Evolutionary conservation across 495 filamentous ascomycete species (phyloP).

Genomic region (Lophiotrema nucula): DNA sequence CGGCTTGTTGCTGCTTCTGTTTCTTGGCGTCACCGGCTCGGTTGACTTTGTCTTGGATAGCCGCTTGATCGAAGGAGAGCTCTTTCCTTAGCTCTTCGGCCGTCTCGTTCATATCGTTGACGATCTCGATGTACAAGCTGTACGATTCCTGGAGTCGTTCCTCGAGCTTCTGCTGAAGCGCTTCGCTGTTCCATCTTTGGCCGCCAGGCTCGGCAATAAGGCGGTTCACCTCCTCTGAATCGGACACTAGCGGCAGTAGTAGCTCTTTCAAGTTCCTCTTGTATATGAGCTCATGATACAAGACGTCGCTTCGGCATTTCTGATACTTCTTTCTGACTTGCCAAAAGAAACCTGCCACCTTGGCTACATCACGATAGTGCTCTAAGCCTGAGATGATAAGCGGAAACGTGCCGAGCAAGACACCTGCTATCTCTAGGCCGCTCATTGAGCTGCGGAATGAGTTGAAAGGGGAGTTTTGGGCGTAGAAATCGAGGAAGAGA

Average conservation of each 20-base stretch:
- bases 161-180: not conserved
- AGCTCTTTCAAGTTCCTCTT: conserved; percentile 19
- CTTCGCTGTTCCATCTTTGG: not conserved
- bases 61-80: conserved; percentile 8
- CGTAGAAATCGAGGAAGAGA: too few species aligned
- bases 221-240: conserved; percentile 1
- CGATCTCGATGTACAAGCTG: conserved; percentile 12
- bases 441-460: conserved; percentile 31
- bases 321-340: conserved; percentile 33
- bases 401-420: conserved; percentile 39
- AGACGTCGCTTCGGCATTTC: conserved; percentile 27
- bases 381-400: conserved; percentile 38
- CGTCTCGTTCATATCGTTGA: conserved; percentile 24
- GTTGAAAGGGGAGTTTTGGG: not conserved
- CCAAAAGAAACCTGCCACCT: conserved; percentile 32
- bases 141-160: conserved; percentile 26
- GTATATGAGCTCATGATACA: conserved; percentile 5
- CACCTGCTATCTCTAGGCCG: conserved; percentile 41
- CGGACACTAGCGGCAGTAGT: conserved; percentile 8
- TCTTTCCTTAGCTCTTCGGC: conserved; percentile 13
- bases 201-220: conserved; percentile 15
- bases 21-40: not conserved
- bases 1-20: not conserved
- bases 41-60: conserved; percentile 14
- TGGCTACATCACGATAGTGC: conserved; percentile 36